Percentiles rank a stretch among this genome's conserved stretches.
These are phyloP conservation scores for Lecanicillium sp. DNA, from an alignment of 2,329 filamentous ascomycete species.

Conservation along the genomic window DNA sequence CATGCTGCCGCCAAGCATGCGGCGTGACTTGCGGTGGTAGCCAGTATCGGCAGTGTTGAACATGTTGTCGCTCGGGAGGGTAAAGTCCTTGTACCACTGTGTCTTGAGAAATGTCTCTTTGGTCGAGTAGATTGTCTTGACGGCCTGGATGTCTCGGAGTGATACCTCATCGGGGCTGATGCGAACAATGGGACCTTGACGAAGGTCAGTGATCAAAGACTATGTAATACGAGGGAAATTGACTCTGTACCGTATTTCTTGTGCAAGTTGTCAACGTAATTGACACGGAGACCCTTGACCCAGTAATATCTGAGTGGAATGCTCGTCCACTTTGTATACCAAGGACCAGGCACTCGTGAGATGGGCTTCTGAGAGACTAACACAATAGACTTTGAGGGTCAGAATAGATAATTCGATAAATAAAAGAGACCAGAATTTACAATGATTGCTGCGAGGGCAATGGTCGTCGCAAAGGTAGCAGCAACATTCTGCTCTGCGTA, in stretches of 20 bases:
- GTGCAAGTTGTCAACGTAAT: constrained; percentile 5
- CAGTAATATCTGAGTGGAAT: constrained; percentile 7
- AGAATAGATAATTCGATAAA: too few relatives aligned
- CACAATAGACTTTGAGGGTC: not conserved
- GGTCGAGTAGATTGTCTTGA: constrained; percentile 7
- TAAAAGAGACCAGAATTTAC: too few relatives aligned
- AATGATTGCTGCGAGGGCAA: too few relatives aligned
- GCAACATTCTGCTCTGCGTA: too few relatives aligned
- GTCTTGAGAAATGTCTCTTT: constrained; percentile 12
- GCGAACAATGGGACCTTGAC: constrained; percentile 11
- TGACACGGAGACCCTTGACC: not conserved
- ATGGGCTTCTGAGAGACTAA: not conserved
- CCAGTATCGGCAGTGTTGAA: constrained; percentile 3
- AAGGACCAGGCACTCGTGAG: constrained; percentile 6
- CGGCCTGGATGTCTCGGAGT: not conserved
- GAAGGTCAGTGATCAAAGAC: not conserved
- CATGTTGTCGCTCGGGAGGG: not conserved
- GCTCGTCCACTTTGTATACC: constrained; percentile 7
- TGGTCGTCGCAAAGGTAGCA: too few relatives aligned
- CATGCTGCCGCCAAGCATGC: constrained; percentile 3
- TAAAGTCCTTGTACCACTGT: constrained; percentile 4
- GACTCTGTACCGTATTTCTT: constrained; percentile 8
- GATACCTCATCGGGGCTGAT: constrained; percentile 8
- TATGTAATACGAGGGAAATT: not conserved
- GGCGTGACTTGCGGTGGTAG: constrained; percentile 7